Base-by-base conservation (phyloP, 1,284 basidiomycete genomes). In the Ceratobasidium sp. region DNA sequence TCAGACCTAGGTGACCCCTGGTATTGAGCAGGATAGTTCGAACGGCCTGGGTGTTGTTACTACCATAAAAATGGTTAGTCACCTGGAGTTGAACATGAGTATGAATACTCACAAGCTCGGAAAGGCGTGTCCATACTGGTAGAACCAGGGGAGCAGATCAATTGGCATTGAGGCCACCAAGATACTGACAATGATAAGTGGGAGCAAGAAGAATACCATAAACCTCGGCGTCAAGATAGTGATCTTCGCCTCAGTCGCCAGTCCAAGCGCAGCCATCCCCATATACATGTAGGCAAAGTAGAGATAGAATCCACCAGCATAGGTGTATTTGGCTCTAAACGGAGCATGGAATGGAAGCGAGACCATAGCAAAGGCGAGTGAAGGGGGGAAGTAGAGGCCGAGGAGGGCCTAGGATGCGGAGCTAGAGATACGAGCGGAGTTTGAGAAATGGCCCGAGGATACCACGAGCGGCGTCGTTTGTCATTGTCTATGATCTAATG, bases 11-110 rank as follows among this genome's bases (percentile, higher is more conserved):
- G 50, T 86, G 82, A 79, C 86, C 86, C 77, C 85, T 83, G 8
- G 88, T 89, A 81, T 88, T 81, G 85, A 89, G 89, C 79, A 89
- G 85, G 82, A 89, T 86, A 30, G 86, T 87, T 23, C 88, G 84
- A 35, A 74, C 46, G 23, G 71, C 71, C 38, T 74, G 71, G 7
- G 48, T 35, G 59, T 64, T 74, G 30, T 74, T 74, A 33, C 71
- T 74, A 65, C 2, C 38, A 65, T 8, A 10, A 38, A 83, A 44
- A 86, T 79, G 82, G 1, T 85, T 85, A 0, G 81, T 81, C n/a
- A n/a, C n/a, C n/a, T n/a, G n/a, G n/a, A n/a, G n/a, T n/a, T n/a
- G n/a, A n/a, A n/a, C n/a, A n/a, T n/a, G n/a, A n/a, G n/a, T n/a
- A n/a, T n/a, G n/a, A n/a, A 66, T 86, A 84, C 82, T 80, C 85